Base-by-base conservation (phyloP, 2,329 filamentous ascomycete species). In the Alternaria rosae region DNA sequence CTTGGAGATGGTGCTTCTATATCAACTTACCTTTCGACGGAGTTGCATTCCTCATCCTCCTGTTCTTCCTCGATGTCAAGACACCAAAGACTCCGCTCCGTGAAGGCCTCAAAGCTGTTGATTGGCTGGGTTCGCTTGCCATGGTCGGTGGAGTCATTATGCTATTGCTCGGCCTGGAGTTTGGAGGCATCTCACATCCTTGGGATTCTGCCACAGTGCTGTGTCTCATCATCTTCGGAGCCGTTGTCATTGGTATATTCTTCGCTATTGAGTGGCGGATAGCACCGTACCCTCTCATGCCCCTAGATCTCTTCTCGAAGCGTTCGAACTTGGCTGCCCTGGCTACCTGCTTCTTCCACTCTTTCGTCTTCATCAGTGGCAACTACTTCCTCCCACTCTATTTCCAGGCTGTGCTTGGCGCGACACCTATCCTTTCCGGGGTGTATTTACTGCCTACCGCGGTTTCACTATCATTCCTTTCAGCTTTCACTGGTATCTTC, bases 361-460 rank as follows among this genome's bases (percentile, higher is more conserved):
- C 90, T 45, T 86, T 90, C 68, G 88, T 91, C 66, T 94, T 94
- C 82, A 93, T 94, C 72, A 87, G 90, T 0, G 88, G 87, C 28
- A 88, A 87, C 64, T 96, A 94, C 83, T 96, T 91, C 81, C 84
- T 96, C 5, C 92, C 92, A 0, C 85, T 97, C 3, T 97, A 96
- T 82, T 94, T 93, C 80, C 92, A 96, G 79, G 86, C 89, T 54
- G 88, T 92, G 54, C 84, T 92, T 44, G 86, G 90, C 52, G 88
- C 88, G 3, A 84, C 85, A 0, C 90, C 92, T 0, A 86, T 94
- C 35, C 81, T 91, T 28, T 91, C 89, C 1, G 92, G 92, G 52
- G 88, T 94, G 51, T 92, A 92, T 72, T 78, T 93, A 15, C 83
- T 95, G 13, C 90, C 92, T 0, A 88, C 87, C 64, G 91, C 91